Evolutionary conservation across 192 early-diverging fungal genomes (phyloP), one percentile per base, ranked within the genome.

Genomic region (Backusella tarrabulga): DNA sequence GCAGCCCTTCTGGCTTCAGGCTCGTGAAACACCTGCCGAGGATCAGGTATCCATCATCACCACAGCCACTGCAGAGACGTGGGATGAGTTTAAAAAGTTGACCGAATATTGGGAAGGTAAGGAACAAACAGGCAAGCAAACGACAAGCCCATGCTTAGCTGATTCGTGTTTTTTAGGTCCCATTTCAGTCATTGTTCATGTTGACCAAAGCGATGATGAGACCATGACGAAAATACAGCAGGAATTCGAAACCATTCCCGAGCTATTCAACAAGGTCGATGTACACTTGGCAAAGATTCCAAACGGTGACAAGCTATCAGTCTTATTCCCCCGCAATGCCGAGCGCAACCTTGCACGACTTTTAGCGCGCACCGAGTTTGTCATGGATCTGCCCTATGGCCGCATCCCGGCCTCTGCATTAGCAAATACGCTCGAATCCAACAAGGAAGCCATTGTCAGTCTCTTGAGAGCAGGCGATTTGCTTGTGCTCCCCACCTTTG

Each of bases 261-360:
- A 54, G 7, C 11, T 79, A 11, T 21, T 34, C n/a, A 71, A 79
- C 6, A 67, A 86, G 44, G 85, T 86, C 21, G 86, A 88, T 44
- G 60, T 90, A 4, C 89, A 90, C 75, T 54, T 90, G 6, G 74
- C 85, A n/a, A 73, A 77, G 29, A 79, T 79, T 15, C 75, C 81
- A 6, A 29, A 29, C 9, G 29, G 42, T n/a, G 35, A 14, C 1
- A 19, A 71, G 26, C 34, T 74, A 6, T 79, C 78, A 4, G 73
- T 79, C 2, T 34, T 75, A 1, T 56, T 79, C 5, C 73, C 78
- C 8, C 78, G 83, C 54, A 90, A 88, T 63, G 74, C 88, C 21
- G 85, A 90, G 42, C 85, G 86, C 8, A 88, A 88, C 63, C 26
- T 88, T 19, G 87, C 86, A 26, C 77, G 89, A n/a, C 80, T 90